These are phyloP conservation scores for Lachancea quebecensis DNA, from an alignment of 805 yeast genomes.

Conservation along the genomic window DNA sequence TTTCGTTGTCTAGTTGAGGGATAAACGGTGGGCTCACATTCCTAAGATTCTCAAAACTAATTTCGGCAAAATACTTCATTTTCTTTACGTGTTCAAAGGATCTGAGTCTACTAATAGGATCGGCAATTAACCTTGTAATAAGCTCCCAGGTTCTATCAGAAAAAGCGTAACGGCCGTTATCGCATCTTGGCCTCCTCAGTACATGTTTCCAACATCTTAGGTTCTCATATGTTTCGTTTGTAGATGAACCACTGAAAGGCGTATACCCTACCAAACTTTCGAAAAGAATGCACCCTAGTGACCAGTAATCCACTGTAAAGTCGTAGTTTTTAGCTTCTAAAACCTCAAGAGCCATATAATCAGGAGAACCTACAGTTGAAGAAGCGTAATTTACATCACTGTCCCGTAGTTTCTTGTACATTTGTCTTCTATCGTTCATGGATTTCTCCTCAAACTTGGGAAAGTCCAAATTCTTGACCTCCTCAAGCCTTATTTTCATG, in stretches of 20 bases:
- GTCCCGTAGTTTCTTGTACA: constrained; percentile 73
- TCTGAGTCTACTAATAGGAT: constrained; percentile 67
- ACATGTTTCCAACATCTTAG: constrained; percentile 89
- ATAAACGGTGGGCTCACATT: constrained; percentile 83
- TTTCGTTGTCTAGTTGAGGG: constrained; percentile 93
- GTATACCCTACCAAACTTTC: constrained; percentile 96
- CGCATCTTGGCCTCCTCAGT: constrained; percentile 82
- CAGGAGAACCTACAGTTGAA: constrained; percentile 97
- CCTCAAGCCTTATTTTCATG: constrained; percentile 64
- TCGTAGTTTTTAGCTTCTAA: constrained; percentile 90
- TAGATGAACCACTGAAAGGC: constrained; percentile 89
- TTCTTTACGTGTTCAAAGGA: constrained; percentile 74
- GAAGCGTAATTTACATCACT: constrained; percentile 80
- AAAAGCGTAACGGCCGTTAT: constrained; percentile 85
- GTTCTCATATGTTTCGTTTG: constrained; percentile 92
- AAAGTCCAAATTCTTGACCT: constrained; percentile 69
- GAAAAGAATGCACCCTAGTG: constrained; percentile 93
- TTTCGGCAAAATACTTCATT: constrained; percentile 77
- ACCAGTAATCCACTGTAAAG: constrained; percentile 97
- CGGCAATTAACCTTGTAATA: constrained; percentile 70
- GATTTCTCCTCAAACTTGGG: constrained; percentile 60
- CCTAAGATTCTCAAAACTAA: constrained; percentile 69
- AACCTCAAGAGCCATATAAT: constrained; percentile 97
- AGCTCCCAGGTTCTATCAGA: constrained; percentile 96
- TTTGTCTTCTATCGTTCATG: constrained; percentile 77